These are phyloP conservation scores for Plasmodium falciparum DNA, from an alignment of 169 alveolate species.

Conservation along the genomic window DNA sequence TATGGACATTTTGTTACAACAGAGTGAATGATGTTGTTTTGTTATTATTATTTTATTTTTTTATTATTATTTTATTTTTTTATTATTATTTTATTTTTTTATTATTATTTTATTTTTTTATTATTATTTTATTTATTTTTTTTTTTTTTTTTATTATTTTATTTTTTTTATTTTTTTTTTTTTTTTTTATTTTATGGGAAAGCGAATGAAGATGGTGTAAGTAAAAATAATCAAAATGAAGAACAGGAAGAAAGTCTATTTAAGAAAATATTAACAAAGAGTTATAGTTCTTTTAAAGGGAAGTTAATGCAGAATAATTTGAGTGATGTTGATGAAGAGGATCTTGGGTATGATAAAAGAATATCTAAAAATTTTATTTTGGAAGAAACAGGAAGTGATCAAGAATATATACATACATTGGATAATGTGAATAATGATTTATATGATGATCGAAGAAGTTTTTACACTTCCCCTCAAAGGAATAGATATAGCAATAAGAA, in stretches of 20 bases:
- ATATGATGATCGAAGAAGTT: background rate
- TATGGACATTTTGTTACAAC: no score
- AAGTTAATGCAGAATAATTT: conserved; percentile 19
- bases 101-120: no score
- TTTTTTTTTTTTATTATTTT: no score
- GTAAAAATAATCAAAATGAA: background rate
- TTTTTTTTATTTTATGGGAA: no score
- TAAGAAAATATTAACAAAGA: conserved; percentile 56
- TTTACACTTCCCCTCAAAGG: background rate
- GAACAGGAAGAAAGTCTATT: conserved; percentile 18
- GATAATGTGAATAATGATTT: background rate
- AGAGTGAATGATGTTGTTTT: no score
- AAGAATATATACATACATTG: background rate
- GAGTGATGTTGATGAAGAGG: no score
- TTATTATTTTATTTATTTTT: no score
- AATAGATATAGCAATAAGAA: background rate
- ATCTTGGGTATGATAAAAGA: background rate
- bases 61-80: no score
- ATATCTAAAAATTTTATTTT: background rate
- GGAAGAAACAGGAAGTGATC: background rate
- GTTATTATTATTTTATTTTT: no score
- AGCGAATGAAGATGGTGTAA: no score
- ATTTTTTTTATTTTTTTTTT: no score
- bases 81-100: no score
- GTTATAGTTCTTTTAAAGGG: conserved; percentile 55